Evolutionary conservation across 495 filamentous ascomycete genomes (phyloP).

Genomic region (Xylaria castorea): DNA sequence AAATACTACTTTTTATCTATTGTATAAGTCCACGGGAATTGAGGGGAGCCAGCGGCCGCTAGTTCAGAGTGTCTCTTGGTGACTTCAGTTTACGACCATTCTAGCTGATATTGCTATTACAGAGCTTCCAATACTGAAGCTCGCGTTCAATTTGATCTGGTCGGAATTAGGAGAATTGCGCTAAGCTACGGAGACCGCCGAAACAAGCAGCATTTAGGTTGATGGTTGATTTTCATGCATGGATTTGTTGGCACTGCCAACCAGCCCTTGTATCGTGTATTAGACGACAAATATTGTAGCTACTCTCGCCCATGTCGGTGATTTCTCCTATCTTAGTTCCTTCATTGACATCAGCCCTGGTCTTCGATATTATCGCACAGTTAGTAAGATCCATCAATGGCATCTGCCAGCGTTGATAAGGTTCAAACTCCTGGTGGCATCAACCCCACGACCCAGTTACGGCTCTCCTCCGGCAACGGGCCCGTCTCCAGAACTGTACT

Average conservation of each 20-base stretch:
- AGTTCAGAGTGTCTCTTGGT: not conserved
- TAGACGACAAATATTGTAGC: not conserved
- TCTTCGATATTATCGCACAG: not conserved
- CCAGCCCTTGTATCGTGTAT: not conserved
- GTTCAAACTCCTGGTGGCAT: not conserved
- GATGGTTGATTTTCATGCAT: not conserved
- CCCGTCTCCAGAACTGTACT: conserved; percentile 48
- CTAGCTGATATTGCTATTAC: not conserved
- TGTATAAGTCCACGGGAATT: too few species aligned
- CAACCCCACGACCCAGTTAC: conserved; percentile 37
- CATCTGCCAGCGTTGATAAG: conserved; percentile 9
- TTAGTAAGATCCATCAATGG: conserved; percentile 15
- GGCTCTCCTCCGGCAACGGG: conserved; percentile 50
- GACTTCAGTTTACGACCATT: not conserved
- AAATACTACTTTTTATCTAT: too few species aligned
- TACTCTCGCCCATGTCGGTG: not conserved
- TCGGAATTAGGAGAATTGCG: not conserved
- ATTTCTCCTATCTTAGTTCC: not conserved
- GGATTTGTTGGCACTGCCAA: not conserved
- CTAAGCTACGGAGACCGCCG: not conserved
- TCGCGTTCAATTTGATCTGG: not conserved
- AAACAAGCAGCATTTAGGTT: not conserved
- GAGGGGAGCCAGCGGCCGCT: not conserved
- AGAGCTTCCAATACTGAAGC: not conserved
- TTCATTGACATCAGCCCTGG: not conserved